Percentiles rank a stretch among this genome's conserved stretches.
phyloP scores from a whole-genome alignment of 2,329 filamentous ascomycete genomes.

The Botryosphaeria dothidea region DNA sequence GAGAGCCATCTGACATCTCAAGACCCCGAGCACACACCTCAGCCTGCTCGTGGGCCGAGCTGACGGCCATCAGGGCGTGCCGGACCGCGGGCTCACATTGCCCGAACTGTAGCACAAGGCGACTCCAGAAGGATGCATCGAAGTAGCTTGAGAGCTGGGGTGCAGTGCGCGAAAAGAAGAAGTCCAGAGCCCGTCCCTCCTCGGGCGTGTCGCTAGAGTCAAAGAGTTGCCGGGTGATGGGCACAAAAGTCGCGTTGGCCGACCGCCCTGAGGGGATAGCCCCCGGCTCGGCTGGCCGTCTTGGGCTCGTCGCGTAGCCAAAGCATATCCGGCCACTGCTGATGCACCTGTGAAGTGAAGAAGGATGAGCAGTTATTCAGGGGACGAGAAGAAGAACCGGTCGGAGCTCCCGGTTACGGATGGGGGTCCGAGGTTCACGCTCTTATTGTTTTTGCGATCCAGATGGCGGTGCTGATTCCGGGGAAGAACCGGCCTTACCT shows the following conservation, averaged over 20 bases:
- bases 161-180: constrained; percentile 45
- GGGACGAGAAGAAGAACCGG: background rate
- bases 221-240: constrained; percentile 5
- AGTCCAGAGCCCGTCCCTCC: constrained; percentile 30
- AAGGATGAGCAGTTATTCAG: background rate
- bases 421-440: background rate
- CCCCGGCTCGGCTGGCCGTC: background rate
- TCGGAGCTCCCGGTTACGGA: background rate
- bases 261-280: background rate
- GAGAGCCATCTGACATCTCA: background rate
- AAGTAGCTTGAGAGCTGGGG: constrained; percentile 37
- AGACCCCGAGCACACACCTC: constrained; percentile 27
- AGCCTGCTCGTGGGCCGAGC: constrained; percentile 34
- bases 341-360: constrained; percentile 23
- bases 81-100: constrained; percentile 41
- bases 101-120: constrained; percentile 42
- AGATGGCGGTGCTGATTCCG: background rate
- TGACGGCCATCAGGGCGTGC: constrained; percentile 46
- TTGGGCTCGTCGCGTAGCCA: constrained; percentile 23
- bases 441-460: background rate
- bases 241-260: constrained; percentile 5
- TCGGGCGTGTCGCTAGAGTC: constrained; percentile 17
- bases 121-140: constrained; percentile 41
- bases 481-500: constrained; percentile 25
- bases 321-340: constrained; percentile 34